These are phyloP conservation scores for Pleodorina starrii DNA, from an alignment of 139 green algal genomes.

Conservation along the genomic window DNA sequence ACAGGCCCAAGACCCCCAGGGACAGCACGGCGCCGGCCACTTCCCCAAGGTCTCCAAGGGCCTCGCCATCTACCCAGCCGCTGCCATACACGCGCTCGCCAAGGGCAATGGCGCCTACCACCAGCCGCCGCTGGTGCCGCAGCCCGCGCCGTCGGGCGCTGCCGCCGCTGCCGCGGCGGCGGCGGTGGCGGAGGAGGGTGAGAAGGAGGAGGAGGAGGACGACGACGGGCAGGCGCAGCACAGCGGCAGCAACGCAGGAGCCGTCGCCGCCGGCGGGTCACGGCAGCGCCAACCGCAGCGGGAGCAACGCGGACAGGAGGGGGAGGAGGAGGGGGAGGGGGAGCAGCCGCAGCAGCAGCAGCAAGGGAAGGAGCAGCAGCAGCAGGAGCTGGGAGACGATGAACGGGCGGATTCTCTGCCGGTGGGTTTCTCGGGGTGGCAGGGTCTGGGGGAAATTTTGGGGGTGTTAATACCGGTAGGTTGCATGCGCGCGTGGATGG, in stretches of 20 bases:
- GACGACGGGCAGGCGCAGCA: constrained; percentile 15
- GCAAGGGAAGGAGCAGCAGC: background rate
- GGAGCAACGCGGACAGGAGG: background rate
- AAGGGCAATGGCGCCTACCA: background rate
- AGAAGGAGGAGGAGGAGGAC: background rate
- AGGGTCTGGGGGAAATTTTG: too few species aligned
- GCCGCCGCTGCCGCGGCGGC: background rate
- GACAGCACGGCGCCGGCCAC: background rate
- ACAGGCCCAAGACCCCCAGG: background rate
- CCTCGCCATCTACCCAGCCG: background rate
- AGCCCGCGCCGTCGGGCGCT: background rate
- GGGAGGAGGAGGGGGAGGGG: background rate
- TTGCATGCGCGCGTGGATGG: too few species aligned
- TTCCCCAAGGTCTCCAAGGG: constrained; percentile 23
- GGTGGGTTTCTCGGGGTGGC: too few species aligned
- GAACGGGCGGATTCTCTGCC: background rate
- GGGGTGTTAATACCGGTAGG: too few species aligned
- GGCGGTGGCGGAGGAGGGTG: background rate
- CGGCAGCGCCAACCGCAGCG: background rate
- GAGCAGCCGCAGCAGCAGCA: background rate
- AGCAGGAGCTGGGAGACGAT: background rate
- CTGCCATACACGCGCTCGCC: background rate
- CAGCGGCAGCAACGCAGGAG: constrained; percentile 22
- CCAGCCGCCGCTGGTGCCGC: background rate
- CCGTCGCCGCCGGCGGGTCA: background rate